A percentile compares a stretch with the other conserved stretches of the same genome.
These are phyloP conservation scores for Tylopilus sp. DNA, from an alignment of 1,284 basidiomycete genomes.

Conservation along the genomic window DNA sequence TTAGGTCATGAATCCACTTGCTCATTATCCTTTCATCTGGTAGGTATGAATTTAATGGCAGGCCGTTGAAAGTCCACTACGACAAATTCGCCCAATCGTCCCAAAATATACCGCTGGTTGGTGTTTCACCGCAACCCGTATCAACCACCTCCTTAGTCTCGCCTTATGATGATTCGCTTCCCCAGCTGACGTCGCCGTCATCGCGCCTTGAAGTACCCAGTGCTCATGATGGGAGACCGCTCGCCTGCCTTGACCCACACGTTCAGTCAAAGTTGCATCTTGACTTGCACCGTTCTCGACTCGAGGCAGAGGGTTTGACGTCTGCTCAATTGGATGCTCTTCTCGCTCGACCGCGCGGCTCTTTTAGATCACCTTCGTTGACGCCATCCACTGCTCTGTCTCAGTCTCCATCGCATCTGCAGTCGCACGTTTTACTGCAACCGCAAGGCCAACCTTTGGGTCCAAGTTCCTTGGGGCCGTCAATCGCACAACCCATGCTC, in stretches of 20 bases:
- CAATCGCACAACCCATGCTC: constrained; percentile 21
- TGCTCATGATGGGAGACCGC: constrained; percentile 23
- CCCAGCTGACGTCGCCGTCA: constrained; percentile 26
- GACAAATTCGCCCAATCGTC: constrained; percentile 63
- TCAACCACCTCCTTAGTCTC: constrained; percentile 19
- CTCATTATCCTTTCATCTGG: constrained; percentile 10
- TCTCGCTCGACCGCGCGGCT: constrained; percentile 21
- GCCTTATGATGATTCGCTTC: constrained; percentile 26
- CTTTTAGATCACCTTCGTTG: constrained; percentile 27
- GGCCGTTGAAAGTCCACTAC: constrained; percentile 79
- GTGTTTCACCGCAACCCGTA: constrained; percentile 18
- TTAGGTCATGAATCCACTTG: neutral
- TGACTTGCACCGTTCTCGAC: constrained; percentile 27
- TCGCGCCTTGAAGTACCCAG: constrained; percentile 27
- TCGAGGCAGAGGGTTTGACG: constrained; percentile 27
- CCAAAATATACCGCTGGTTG: constrained; percentile 30
- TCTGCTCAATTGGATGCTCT: constrained; percentile 29
- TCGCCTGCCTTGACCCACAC: constrained; percentile 22
- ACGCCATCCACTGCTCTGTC: constrained; percentile 14
- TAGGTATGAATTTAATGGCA: constrained; percentile 84
- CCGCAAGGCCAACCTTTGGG: constrained; percentile 19
- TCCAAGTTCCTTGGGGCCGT: constrained; percentile 14
- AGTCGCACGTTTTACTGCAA: constrained; percentile 22
- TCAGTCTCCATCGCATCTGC: constrained; percentile 22
- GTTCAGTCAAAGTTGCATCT: constrained; percentile 24